Percentiles rank a stretch among this genome's conserved stretches.
These are phyloP conservation scores for Discostella stelligera DNA, from an alignment of 352 stramenopile species.

Conservation along the genomic window DNA sequence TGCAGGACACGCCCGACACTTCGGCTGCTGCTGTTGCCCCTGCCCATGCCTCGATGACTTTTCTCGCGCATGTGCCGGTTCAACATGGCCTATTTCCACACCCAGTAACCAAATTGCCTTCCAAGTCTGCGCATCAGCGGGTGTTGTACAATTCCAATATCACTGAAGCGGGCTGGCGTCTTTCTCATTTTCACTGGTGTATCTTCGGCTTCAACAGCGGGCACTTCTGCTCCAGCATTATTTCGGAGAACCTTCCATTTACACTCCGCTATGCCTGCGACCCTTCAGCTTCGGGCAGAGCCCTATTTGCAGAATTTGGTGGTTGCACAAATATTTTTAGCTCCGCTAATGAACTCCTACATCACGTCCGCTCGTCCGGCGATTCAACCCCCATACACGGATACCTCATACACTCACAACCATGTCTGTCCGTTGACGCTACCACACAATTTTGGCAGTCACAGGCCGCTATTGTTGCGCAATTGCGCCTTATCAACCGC, in stretches of 20 bases:
- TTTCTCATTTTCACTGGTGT: neutral
- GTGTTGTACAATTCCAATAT: neutral
- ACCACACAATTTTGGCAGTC: neutral
- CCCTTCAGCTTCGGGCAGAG: neutral
- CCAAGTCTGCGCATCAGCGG: too few relatives aligned
- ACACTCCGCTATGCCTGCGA: neutral
- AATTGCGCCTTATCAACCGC: too few relatives aligned
- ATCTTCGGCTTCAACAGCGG: too few relatives aligned
- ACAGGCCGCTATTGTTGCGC: neutral
- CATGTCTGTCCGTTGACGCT: neutral
- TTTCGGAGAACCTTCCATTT: neutral
- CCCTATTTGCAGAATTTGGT: neutral
- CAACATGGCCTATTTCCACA: too few relatives aligned
- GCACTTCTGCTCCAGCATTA: neutral
- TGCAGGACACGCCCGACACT: too few relatives aligned
- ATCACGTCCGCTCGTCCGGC: neutral
- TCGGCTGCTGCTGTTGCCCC: too few relatives aligned
- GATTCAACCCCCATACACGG: neutral
- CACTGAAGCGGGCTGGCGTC: neutral
- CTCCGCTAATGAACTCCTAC: neutral
- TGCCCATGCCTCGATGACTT: too few relatives aligned
- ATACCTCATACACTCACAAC: neutral
- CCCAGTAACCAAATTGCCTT: too few relatives aligned
- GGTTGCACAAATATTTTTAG: neutral
- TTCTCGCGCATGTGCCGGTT: too few relatives aligned